Evolutionary conservation across 2,329 filamentous ascomycete species (phyloP), one percentile per base, ranked within the genome.

Genomic region (Paraphoma chrysanthemicola): DNA sequence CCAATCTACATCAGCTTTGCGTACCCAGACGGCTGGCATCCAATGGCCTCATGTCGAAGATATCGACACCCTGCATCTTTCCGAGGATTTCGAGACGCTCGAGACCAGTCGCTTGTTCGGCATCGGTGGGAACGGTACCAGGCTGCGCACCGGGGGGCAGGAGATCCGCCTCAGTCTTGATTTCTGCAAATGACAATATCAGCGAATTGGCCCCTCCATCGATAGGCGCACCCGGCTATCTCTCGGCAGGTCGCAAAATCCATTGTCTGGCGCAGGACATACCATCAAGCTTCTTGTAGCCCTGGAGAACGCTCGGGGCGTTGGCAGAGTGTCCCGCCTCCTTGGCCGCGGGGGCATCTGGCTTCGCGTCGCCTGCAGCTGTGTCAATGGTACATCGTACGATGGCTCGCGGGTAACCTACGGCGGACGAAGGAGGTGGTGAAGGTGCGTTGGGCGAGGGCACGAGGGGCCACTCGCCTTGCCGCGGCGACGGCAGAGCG

Each of bases 61-160:
- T 85, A 78, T 99, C 95, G 73, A 97, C 84, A 68, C 95, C 93
- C 85, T 98, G 92, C 90, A 98, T 97, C 88, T 99, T 99, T 82
- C 95, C 95, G 78, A 99, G 86, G 75, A 99, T 95, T 83, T 99
- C 95, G 71, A 99, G 87, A 87, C 95, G 93, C 86, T 99, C 95
- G 59, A 98, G 86, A 91, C 95, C 95, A 71, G 95, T 98, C 58
- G 95, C 83, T 81, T 99, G 95, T 80, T 98, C 93, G 77, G 96
- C 81, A 81, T 99, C 95, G 82, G 92, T 96, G 67, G 95, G 92
- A 68, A 99, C 84, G 78, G 90, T 91, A 77, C 95, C 94, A 64
- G 88, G 82, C 71, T 86, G 80, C 71, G 90, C 93, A 83, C 95
- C 95, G 33, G 92, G 91, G 63, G 90, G 86, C 66, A 96, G 69